Evolutionary conservation across 352 stramenopile genomes (phyloP), one percentile per base, ranked within the genome.

Genomic region (Blastocystis sp.): DNA sequence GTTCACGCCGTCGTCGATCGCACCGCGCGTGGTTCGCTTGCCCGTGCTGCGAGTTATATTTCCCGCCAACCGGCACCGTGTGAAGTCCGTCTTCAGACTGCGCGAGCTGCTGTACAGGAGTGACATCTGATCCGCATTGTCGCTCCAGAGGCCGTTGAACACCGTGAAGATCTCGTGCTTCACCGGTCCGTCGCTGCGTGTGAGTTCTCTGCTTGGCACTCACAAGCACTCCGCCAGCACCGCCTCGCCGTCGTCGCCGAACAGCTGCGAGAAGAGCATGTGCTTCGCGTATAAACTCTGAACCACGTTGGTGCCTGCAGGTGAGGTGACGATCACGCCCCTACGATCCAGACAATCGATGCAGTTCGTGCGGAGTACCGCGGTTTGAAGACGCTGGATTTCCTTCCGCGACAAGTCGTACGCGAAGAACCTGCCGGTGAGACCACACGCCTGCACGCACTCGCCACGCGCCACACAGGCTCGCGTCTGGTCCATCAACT

Each of bases 261-360:
- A 89, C 34, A 97, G 87, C 87, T 97, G 93, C 52, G 93, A 84
- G 69, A 96, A 92, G 48, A 98, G 87, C 61, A 94, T 93, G 7
- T 93, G 92, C 17, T 94, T 92, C 24, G 92, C 95, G 87, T 98
- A 97, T 28, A 98, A 92, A 88, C 94, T 97, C 92, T 98, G 91
- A 19, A 98, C 95, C 48, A 98, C 95, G 90, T 98, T 98, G 10
- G 95, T 98, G 48, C 76, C 76, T 87, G 45, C 7, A 3, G 17
- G 34, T 80, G 9, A 78, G 38, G 40, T 38, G 19, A 1, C 9
- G 11, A 17, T 40, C 17, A 3, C n/a, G 9, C 45, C 24, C 6
- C 11, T 40, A 76, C 96, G 92, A 91, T 98, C 96, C 19, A 98
- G 91, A 89, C 96, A 98, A 92, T 98, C 96, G 94, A 98, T 98